A percentile compares a stretch with the other conserved stretches of the same genome.
Conservation (phyloP, 2,329 filamentous ascomycete species). For the Penicillium sp. region DNA sequence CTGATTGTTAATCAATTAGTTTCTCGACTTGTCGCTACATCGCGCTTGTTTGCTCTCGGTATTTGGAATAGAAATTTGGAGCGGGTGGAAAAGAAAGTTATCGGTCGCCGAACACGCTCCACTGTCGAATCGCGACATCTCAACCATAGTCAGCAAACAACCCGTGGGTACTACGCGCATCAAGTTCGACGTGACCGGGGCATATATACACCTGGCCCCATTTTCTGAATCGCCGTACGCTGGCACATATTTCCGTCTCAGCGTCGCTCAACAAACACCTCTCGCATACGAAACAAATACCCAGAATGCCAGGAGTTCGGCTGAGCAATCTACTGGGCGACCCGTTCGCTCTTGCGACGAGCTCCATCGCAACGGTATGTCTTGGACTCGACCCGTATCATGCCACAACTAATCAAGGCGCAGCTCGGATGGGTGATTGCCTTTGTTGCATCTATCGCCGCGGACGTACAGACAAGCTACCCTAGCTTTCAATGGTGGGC, state of each 20-base stretch:
- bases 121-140: constrained; percentile 3
- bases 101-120: constrained; percentile 10
- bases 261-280: constrained; percentile 28
- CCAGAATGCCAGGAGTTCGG: constrained; percentile 63
- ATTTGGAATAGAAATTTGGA: not conserved
- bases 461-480: constrained; percentile 63
- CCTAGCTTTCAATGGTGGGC: constrained; percentile 95
- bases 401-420: constrained; percentile 7
- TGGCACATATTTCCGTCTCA: constrained; percentile 28
- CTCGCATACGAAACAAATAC: constrained; percentile 24
- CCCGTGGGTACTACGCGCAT: constrained; percentile 8
- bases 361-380: constrained; percentile 88
- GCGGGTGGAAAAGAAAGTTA: constrained; percentile 1
- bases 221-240: constrained; percentile 28
- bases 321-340: constrained; percentile 92
- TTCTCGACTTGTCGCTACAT: constrained; percentile 10
- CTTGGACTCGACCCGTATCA: not conserved
- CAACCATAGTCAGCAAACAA: not conserved
- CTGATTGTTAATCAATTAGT: constrained; percentile 16
- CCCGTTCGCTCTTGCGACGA: constrained; percentile 91
- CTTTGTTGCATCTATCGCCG: constrained; percentile 84
- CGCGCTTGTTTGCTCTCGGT: constrained; percentile 2
- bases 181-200: constrained; percentile 1
- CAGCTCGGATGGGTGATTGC: constrained; percentile 95
- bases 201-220: constrained; percentile 12